A percentile compares a stretch with the other conserved stretches of the same genome.
phyloP scores from a whole-genome alignment of 192 early-diverging fungal genomes.

The Backusella australiensis region DNA sequence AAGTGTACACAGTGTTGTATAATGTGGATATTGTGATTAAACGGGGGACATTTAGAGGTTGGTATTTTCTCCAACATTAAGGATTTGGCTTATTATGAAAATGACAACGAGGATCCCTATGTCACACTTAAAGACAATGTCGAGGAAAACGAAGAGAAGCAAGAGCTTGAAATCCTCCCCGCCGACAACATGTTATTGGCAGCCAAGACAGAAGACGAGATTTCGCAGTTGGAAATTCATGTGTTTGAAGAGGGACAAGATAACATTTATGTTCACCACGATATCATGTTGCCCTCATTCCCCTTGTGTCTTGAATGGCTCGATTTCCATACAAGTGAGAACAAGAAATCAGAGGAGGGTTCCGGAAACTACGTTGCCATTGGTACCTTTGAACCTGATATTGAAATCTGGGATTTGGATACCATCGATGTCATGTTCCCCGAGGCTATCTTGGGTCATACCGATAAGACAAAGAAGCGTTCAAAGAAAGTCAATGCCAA shows the following conservation, averaged over 20 bases:
- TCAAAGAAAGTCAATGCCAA: constrained; percentile 63
- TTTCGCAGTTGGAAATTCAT: constrained; percentile 94
- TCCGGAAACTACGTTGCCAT: constrained; percentile 93
- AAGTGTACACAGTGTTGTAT: background rate
- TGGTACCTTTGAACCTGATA: constrained; percentile 96
- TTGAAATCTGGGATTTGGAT: constrained; percentile 99
- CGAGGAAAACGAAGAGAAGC: constrained; percentile 77
- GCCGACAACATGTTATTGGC: constrained; percentile 89
- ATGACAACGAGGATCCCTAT: constrained; percentile 84
- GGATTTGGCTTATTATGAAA: constrained; percentile 81
- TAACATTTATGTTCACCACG: constrained; percentile 98
- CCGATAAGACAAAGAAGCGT: constrained; percentile 50
- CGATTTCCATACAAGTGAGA: constrained; percentile 74
- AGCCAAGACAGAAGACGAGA: constrained; percentile 95
- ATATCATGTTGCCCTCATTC: constrained; percentile 96
- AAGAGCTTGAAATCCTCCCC: constrained; percentile 54
- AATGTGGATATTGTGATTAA: background rate
- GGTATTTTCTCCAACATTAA: constrained; percentile 85
- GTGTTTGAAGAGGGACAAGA: constrained; percentile 77
- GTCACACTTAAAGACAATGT: constrained; percentile 72
- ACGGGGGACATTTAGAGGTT: constrained; percentile 35
- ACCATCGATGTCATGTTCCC: constrained; percentile 89
- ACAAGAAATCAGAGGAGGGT: constrained; percentile 49
- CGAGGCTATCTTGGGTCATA: constrained; percentile 80
- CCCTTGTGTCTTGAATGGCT: constrained; percentile 96